Base-by-base conservation (phyloP, 2,329 filamentous ascomycete genomes). In the Polychaeton citri region DNA sequence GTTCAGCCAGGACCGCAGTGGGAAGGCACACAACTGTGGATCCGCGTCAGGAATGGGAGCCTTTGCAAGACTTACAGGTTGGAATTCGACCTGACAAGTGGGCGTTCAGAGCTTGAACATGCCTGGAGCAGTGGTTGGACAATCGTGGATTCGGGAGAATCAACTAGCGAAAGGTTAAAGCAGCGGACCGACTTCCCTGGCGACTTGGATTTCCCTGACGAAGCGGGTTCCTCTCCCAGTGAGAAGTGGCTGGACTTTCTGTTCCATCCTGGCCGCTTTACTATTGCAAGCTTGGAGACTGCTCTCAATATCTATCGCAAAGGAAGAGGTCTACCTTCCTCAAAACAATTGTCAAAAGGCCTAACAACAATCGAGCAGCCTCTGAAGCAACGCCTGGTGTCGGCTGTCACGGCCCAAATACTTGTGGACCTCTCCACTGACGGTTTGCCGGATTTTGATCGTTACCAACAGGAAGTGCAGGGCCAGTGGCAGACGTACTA, bases 401-500 rank as follows among this genome's bases (percentile, higher is more conserved):
- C 74, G 4, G 74, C 81, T 1, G 68, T 94, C 21, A 74, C 77
- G 12, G 72, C 76, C 5, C 81, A 80, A 8, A 76, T 82, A 10
- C 68, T 72, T 1, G 62, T 87, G 21, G 70, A 73, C 31, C 75
- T 74, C 36, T 66, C 64, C 19, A 63, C 74, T 7, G 69, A 74
- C 10, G 76, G 76, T 10, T 71, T 71, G 19, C 74, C 83, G 59
- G 81, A 92, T 50, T 84, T 83, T 47, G 75, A 81, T 17, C 71
- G 78, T 38, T 90, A 87, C 54, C 72, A 81, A 38, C 64, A 68
- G 21, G 77, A 83, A 20, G 77, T 80, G 36, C 81, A 90, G 52
- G 70, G 73, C 8, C 86, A 94, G 55, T 98, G 90, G 90, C 76
- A 81, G 43, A 75, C 82, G 34, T 93, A 93, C 58, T 94, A 86